Percentiles rank a stretch among this genome's conserved stretches.
Conservation (phyloP, 2,329 filamentous ascomycete species). For the Colletotrichum endophyticum region DNA sequence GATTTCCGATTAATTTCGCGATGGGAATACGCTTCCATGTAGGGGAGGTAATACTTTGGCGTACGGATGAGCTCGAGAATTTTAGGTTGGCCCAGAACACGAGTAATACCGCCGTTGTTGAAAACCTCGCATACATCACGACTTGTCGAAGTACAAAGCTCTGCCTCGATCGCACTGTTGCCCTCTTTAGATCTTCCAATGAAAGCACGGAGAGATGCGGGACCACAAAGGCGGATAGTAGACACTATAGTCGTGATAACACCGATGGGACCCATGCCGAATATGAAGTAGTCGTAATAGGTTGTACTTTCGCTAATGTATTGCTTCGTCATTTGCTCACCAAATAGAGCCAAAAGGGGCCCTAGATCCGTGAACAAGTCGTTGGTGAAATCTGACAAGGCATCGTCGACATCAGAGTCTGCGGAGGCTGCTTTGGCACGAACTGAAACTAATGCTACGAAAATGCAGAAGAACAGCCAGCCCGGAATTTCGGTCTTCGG, state of each 20-base stretch:
- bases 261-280: background rate
- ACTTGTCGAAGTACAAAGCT: background rate
- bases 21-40: no score
- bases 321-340: background rate
- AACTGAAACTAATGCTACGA: fast-evolving
- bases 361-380: background rate
- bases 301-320: background rate
- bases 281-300: background rate
- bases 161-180: fast-evolving
- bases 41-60: background rate
- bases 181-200: background rate
- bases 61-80: background rate
- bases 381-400: background rate
- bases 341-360: background rate
- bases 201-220: background rate
- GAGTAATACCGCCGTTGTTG: background rate
- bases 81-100: background rate
- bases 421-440: fast-evolving
- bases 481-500: background rate
- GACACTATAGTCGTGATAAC: background rate
- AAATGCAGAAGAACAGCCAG: background rate
- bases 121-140: background rate
- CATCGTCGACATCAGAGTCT: background rate
- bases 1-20: fast-evolving
- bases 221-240: background rate